phyloP scores from a whole-genome alignment of 768 basidiomycete genomes.

The Lentinula guzmanii region DNA sequence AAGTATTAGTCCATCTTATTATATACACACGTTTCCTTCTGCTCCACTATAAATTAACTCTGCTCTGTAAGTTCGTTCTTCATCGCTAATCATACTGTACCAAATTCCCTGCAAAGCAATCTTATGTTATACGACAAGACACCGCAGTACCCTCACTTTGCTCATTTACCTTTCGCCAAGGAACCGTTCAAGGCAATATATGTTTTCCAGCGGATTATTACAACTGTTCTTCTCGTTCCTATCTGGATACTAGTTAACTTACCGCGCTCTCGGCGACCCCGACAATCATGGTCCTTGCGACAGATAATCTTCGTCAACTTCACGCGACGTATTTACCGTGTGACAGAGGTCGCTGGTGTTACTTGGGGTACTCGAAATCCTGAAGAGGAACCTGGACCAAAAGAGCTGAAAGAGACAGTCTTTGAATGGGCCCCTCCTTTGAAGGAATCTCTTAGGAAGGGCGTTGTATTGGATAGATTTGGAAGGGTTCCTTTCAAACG shows the following conservation, averaged over 20 bases:
- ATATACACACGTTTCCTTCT: too few relatives aligned
- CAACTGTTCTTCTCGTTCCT: conserved; percentile 41
- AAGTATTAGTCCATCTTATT: too few relatives aligned
- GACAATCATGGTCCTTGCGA: conserved; percentile 41
- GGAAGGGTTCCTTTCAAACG: conserved; percentile 27
- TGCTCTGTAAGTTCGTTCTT: too few relatives aligned
- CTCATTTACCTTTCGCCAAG: conserved; percentile 35
- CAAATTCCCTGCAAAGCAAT: not conserved
- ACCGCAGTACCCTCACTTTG: conserved; percentile 35
- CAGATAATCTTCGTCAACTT: conserved; percentile 49
- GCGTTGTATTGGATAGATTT: conserved; percentile 31
- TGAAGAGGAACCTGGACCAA: conserved; percentile 23
- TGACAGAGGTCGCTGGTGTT: conserved; percentile 52
- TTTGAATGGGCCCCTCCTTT: conserved; percentile 46
- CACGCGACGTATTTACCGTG: conserved; percentile 43
- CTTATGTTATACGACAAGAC: conserved; percentile 18
- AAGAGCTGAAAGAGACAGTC: conserved; percentile 34
- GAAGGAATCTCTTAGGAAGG: conserved; percentile 30
- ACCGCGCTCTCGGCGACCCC: conserved; percentile 38
- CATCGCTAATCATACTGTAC: not conserved
- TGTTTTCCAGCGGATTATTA: conserved; percentile 40
- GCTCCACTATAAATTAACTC: too few relatives aligned
- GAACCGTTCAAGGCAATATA: conserved; percentile 43
- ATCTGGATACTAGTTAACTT: conserved; percentile 34
- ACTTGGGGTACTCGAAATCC: conserved; percentile 48